Conservation (phyloP, 805 yeast species). For the Zygoascus tannicola region DNA sequence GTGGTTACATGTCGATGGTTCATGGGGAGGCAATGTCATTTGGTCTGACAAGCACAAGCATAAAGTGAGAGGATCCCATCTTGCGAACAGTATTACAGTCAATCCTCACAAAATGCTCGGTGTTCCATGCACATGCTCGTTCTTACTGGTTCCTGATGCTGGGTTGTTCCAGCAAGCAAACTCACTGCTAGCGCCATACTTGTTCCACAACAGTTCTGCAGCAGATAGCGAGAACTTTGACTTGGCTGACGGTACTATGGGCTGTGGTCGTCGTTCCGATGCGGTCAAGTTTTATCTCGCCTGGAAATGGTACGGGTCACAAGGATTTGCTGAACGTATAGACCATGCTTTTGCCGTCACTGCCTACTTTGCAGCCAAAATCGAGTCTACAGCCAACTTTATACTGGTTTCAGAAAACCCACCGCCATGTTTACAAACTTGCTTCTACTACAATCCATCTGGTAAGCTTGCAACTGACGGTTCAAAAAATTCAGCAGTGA, state of each 20-base stretch:
- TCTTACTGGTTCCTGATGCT: constrained; percentile 62
- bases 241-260: constrained; percentile 85
- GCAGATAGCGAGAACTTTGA: constrained; percentile 51
- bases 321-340: constrained; percentile 56
- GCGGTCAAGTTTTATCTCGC: constrained; percentile 67
- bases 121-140: constrained; percentile 63
- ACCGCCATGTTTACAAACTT: constrained; percentile 76
- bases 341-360: constrained; percentile 66
- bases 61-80: constrained; percentile 48
- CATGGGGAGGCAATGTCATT: constrained; percentile 84
- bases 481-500: constrained; percentile 41
- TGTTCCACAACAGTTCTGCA: constrained; percentile 53
- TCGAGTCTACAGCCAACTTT: constrained; percentile 38
- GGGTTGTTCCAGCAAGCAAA: constrained; percentile 58
- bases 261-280: constrained; percentile 83
- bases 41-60: constrained; percentile 43
- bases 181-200: constrained; percentile 69
- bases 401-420: constrained; percentile 45
- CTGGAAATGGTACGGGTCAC: constrained; percentile 69
- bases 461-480: constrained; percentile 26
- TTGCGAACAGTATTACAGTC: constrained; percentile 67
- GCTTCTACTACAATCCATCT: constrained; percentile 59
- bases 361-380: constrained; percentile 45
- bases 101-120: constrained; percentile 88
- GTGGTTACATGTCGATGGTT: constrained; percentile 83